Evolutionary conservation across 176 grass and related monocot species (phyloP), one percentile per base, ranked within the genome.

Genomic region (Oryza australiensis): DNA sequence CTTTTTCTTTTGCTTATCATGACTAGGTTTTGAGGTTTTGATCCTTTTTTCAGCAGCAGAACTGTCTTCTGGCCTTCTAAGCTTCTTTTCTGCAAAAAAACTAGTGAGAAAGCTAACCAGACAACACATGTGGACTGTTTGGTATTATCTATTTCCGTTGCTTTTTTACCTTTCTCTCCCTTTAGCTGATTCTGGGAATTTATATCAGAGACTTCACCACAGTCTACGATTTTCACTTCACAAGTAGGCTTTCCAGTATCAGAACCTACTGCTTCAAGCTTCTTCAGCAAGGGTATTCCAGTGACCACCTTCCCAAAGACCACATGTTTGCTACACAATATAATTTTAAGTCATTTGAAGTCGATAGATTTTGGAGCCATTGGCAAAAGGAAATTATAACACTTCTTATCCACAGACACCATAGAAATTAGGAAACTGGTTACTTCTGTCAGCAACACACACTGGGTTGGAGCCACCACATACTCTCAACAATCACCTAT

Each of bases 241-340:
- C 37, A 32, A 83, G 80, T 64, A 79, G 89, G 87, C 46, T 72
- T 82, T 59, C 92, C 92, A 37, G 41, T 73, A 37, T 82, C 84
- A 71, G 76, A 35, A 76, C 89, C 77, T 85, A 83, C 45, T 34
- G 27, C 76, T 77, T 94, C 92, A 60, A 94, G 87, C 57, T 91
- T 91, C 74, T 91, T 94, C 40, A 94, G 77, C 84, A 91, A 79
- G 42, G 16, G 20, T 48, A 79, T 53, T 72, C 89, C 89, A 57
- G 60, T 82, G 40, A 91, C 64, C 37, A 83, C 69, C 81, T 94
- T 94, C 18, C 92, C 92, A 82, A 94, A 94, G 12, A 94, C 92
- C 84, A 94, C 92, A 73, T 94, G 87, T 67, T 94, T 91, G 35
- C 92, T 94, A 83, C 53, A 94, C 68, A 35, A 69, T 84, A 74